These are phyloP conservation scores for Beauveria sp. DNA, from an alignment of 2,329 filamentous ascomycete genomes.

Conservation along the genomic window DNA sequence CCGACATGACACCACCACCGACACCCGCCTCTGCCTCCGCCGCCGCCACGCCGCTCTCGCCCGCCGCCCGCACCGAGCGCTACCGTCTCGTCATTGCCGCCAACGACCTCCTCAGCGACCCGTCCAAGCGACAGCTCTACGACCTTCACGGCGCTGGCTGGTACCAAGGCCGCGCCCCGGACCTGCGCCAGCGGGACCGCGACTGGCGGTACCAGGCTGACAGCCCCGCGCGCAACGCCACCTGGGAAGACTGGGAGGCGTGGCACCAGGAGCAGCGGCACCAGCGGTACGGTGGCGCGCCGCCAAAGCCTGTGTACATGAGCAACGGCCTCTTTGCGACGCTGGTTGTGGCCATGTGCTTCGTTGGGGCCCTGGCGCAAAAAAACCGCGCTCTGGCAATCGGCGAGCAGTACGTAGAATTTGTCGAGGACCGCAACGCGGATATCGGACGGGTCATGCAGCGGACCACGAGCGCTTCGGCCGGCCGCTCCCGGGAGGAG, in stretches of 20 bases:
- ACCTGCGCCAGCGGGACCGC: constrained; percentile 31
- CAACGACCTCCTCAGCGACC: constrained; percentile 80
- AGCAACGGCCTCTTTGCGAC: constrained; percentile 69
- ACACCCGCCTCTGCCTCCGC: constrained; percentile 16
- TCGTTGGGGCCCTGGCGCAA: constrained; percentile 66
- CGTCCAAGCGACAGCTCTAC: constrained; percentile 69
- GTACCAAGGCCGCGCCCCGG: constrained; percentile 50
- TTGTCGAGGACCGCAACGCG: constrained; percentile 56
- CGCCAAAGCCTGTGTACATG: constrained; percentile 55
- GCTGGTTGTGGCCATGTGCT: constrained; percentile 61
- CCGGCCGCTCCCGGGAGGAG: constrained; percentile 49
- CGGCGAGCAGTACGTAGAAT: constrained; percentile 55
- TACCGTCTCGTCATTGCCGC: constrained; percentile 85
- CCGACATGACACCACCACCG: constrained; percentile 50
- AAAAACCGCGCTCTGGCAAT: constrained; percentile 59
- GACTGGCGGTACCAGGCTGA: constrained; percentile 42
- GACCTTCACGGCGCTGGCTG: constrained; percentile 78
- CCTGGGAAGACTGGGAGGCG: constrained; percentile 95
- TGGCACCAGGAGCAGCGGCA: constrained; percentile 54
- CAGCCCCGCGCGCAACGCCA: constrained; percentile 63
- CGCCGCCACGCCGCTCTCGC: constrained; percentile 31
- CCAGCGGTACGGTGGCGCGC: constrained; percentile 34
- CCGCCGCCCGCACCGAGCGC: constrained; percentile 66
- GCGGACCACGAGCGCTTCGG: constrained; percentile 43
- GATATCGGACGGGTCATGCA: constrained; percentile 55